Percentiles rank a stretch among this genome's conserved stretches.
phyloP scores from a whole-genome alignment of 345 rosid genomes.

The Linum lewisii region DNA sequence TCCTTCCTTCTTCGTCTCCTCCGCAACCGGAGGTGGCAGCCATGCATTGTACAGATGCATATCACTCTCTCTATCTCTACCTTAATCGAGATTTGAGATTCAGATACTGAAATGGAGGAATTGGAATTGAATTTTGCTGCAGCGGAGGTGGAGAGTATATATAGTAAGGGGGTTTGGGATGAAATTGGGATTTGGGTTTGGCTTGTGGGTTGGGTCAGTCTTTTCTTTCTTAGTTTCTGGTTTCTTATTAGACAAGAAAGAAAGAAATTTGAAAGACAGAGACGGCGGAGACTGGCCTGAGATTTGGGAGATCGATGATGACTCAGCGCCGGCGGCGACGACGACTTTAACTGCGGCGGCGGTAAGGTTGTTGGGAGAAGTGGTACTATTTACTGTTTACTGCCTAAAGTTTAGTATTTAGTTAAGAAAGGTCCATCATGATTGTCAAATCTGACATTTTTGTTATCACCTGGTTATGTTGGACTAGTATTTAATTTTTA shows the following conservation, averaged over 20 bases:
- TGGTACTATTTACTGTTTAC: too few species aligned
- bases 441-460: too few species aligned
- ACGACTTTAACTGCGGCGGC: too few species aligned
- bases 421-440: too few species aligned
- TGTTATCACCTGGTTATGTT: too few species aligned
- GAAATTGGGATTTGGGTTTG: neutral
- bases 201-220: neutral
- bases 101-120: neutral
- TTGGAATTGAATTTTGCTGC: neutral
- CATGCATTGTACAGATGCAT: conserved; percentile 97
- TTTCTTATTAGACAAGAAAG: neutral
- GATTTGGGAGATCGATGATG: neutral
- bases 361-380: too few species aligned
- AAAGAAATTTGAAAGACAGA: neutral
- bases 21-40: conserved; percentile 93
- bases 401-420: too few species aligned
- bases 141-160: neutral
- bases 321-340: too few species aligned
- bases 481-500: too few species aligned
- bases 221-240: neutral
- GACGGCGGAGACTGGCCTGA: neutral
- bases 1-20: conserved; percentile 64
- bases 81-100: neutral
- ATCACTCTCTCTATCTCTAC: neutral
- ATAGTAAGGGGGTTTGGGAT: neutral